phyloP scores from a whole-genome alignment of 2,329 filamentous ascomycete genomes.

The Verticillium longisporum region DNA sequence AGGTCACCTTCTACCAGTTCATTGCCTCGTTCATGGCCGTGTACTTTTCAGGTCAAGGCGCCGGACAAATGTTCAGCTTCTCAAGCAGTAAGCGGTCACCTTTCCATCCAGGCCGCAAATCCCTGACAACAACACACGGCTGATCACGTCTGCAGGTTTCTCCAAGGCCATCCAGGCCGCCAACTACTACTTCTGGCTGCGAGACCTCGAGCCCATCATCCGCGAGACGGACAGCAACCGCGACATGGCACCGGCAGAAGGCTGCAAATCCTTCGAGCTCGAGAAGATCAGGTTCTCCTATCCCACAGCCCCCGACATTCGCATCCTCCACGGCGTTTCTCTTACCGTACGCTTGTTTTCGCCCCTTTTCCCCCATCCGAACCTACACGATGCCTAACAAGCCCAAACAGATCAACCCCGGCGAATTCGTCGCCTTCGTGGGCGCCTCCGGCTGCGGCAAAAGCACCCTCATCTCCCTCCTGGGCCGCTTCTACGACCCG shows the following conservation, averaged over 20 bases:
- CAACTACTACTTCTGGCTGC: constrained; percentile 29
- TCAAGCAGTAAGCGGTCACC: neutral
- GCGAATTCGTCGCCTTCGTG: constrained; percentile 64
- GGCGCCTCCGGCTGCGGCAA: constrained; percentile 67
- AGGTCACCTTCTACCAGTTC: constrained; percentile 6
- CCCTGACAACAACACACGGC: too few species aligned
- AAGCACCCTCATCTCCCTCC: constrained; percentile 59
- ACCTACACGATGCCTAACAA: neutral
- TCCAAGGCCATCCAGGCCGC: constrained; percentile 30
- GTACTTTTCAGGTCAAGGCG: constrained; percentile 15
- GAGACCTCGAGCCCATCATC: constrained; percentile 11
- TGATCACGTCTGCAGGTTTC: neutral
- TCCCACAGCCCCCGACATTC: constrained; percentile 3
- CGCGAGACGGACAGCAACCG: neutral
- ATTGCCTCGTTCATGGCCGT: constrained; percentile 24
- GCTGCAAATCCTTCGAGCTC: neutral
- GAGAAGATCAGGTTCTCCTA: constrained; percentile 7
- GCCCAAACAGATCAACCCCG: constrained; percentile 32
- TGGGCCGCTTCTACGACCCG: constrained; percentile 66
- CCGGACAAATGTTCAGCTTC: constrained; percentile 4
- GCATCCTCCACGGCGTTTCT: constrained; percentile 7
- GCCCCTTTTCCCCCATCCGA: constrained; percentile 5
- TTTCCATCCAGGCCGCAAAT: too few species aligned
- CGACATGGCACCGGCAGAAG: neutral
- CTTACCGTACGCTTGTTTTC: neutral